These are phyloP conservation scores for Erysimum cheiri DNA, from an alignment of 441 rosid species.

Conservation along the genomic window DNA sequence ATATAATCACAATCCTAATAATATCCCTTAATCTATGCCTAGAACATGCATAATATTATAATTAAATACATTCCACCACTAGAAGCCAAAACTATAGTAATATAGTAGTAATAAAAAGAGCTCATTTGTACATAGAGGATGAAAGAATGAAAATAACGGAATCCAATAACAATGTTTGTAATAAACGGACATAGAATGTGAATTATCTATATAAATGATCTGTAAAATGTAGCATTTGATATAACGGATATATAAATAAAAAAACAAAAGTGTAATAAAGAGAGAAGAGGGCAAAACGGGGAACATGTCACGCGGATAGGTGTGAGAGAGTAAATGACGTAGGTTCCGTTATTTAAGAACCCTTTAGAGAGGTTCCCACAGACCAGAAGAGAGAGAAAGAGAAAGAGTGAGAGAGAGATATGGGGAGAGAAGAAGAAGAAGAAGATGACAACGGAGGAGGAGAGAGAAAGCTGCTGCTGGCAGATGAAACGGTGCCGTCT, in stretches of 20 bases:
- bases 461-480: constrained; percentile 15
- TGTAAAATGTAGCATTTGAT: constrained; percentile 35
- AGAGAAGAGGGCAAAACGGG: constrained; percentile 50
- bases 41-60: constrained; percentile 37
- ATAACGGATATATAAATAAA: constrained; percentile 31
- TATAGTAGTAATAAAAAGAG: background rate
- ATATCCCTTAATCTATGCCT: constrained; percentile 44
- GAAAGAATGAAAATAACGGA: constrained; percentile 48
- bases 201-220: constrained; percentile 39
- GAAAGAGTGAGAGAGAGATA: background rate
- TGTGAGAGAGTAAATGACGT: constrained; percentile 48
- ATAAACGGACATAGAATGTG: constrained; percentile 50
- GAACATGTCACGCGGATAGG: constrained; percentile 51
- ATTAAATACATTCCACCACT: constrained; percentile 35
- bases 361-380: constrained; percentile 37
- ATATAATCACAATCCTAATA: constrained; percentile 30
- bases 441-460: constrained; percentile 18
- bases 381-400: constrained; percentile 18
- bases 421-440: constrained; percentile 37
- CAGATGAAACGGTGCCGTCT: constrained; percentile 37
- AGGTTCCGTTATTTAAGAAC: constrained; percentile 51
- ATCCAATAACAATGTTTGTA: constrained; percentile 49
- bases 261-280: constrained; percentile 36
- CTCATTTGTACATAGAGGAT: constrained; percentile 35
- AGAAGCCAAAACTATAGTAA: constrained; percentile 34